Evolutionary conservation across 2,329 filamentous ascomycete genomes (phyloP).

Genomic region (Stagonosporopsis cucurbitacearum): DNA sequence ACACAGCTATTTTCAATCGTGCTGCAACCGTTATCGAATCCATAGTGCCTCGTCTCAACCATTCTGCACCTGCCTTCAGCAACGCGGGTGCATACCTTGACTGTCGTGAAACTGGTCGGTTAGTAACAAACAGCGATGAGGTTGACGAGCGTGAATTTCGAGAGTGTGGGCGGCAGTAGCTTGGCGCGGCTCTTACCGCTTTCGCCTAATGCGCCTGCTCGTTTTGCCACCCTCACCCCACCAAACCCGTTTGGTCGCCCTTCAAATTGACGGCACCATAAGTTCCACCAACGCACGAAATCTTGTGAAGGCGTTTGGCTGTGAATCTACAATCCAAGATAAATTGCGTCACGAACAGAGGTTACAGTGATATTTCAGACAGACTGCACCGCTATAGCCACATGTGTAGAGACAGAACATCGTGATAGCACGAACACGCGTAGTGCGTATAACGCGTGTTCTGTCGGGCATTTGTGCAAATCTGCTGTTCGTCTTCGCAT

Average conservation of each 20-base stretch:
- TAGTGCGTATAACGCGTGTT: no score
- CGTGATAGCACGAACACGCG: no score
- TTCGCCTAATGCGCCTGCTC: background rate
- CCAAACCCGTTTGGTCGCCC: background rate
- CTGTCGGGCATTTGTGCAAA: no score
- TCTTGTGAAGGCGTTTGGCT: background rate
- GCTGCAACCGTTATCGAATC: background rate
- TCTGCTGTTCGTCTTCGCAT: no score
- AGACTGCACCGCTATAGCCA: no score
- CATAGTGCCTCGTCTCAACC: background rate
- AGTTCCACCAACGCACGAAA: background rate
- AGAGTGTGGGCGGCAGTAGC: background rate
- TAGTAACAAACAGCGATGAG: slow-evolving; percentile 5
- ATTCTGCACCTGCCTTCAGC: background rate
- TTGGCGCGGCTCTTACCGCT: slow-evolving; percentile 3
- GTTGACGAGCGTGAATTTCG: slow-evolving; percentile 3
- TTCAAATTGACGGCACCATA: background rate
- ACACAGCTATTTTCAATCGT: background rate
- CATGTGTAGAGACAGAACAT: no score
- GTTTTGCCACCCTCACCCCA: slow-evolving; percentile 1
- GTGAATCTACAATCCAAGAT: background rate
- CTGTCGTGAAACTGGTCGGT: slow-evolving; percentile 11
- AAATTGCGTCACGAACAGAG: no score
- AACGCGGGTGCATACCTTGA: background rate
- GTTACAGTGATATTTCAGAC: no score